Evolutionary conservation across 257 asterid species (phyloP).

Genomic region (Solanum raphanifolium): DNA sequence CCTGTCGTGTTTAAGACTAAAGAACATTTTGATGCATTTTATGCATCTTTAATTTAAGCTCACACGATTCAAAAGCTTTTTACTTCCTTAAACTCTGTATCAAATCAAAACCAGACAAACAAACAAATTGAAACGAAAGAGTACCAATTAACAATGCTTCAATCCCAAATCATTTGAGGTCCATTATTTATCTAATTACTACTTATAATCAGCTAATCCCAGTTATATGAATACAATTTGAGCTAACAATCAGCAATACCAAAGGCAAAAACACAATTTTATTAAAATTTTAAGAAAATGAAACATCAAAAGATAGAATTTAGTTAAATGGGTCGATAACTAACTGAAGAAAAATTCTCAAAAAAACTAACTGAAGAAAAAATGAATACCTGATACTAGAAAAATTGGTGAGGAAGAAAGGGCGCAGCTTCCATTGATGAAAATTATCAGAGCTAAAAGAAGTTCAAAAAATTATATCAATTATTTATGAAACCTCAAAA

Average conservation of each 20-base stretch:
- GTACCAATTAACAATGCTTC: not conserved
- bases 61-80: not conserved
- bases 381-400: not conserved
- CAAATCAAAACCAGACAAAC: not conserved
- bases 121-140: not conserved
- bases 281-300: not conserved
- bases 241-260: not conserved
- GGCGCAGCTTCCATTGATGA: not conserved
- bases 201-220: not conserved
- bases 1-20: not conserved
- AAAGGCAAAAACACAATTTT: not conserved
- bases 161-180: not conserved
- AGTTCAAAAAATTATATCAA: not conserved
- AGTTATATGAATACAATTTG: not conserved
- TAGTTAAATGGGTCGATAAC: not conserved
- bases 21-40: not conserved
- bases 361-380: not conserved
- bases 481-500: not conserved
- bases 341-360: not conserved
- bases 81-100: not conserved
- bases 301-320: not conserved
- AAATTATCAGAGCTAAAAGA: not conserved
- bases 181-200: not conserved
- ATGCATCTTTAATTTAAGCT: not conserved
- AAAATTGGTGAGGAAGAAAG: not conserved